These are phyloP conservation scores for Uncinocarpus reesii DNA, from an alignment of 2,329 filamentous ascomycete species.

Conservation along the genomic window DNA sequence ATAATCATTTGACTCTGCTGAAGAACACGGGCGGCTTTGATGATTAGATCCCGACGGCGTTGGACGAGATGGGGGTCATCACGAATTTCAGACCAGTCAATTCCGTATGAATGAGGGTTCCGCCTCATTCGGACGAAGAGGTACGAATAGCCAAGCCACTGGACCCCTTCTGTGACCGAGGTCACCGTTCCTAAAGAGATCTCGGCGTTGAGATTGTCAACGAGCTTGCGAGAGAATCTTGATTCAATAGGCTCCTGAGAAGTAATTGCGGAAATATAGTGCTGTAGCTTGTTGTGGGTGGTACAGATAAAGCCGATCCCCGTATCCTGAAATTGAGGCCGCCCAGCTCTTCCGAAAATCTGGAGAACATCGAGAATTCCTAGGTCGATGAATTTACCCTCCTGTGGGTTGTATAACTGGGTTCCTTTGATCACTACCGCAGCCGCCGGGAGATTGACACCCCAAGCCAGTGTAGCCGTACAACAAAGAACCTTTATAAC, in stretches of 20 bases:
- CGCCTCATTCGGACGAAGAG: conserved; percentile 93
- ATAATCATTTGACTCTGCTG: conserved; percentile 98
- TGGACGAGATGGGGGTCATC: conserved; percentile 84
- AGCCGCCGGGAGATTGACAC: conserved; percentile 93
- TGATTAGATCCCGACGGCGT: conserved; percentile 71
- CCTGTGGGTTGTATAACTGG: conserved; percentile 90
- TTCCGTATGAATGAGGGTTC: conserved; percentile 84
- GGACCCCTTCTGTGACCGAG: conserved; percentile 82
- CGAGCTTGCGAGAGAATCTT: conserved; percentile 83
- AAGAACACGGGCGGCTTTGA: conserved; percentile 75
- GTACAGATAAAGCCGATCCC: conserved; percentile 98
- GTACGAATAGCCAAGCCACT: conserved; percentile 97
- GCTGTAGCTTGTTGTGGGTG: conserved; percentile 80
- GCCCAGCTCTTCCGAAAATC: conserved; percentile 95
- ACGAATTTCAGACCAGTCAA: conserved; percentile 81
- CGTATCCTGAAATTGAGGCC: conserved; percentile 93
- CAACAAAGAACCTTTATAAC: conserved; percentile 97
- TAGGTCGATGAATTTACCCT: conserved; percentile 91
- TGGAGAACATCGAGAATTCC: conserved; percentile 95
- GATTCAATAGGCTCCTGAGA: conserved; percentile 96
- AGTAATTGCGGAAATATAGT: conserved; percentile 87
- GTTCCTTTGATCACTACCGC: conserved; percentile 98
- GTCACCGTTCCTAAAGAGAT: conserved; percentile 90
- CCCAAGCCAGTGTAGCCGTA: conserved; percentile 95
- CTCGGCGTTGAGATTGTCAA: conserved; percentile 95